phyloP scores from a whole-genome alignment of 2,329 filamentous ascomycete species.

The Colletotrichum phormii region DNA sequence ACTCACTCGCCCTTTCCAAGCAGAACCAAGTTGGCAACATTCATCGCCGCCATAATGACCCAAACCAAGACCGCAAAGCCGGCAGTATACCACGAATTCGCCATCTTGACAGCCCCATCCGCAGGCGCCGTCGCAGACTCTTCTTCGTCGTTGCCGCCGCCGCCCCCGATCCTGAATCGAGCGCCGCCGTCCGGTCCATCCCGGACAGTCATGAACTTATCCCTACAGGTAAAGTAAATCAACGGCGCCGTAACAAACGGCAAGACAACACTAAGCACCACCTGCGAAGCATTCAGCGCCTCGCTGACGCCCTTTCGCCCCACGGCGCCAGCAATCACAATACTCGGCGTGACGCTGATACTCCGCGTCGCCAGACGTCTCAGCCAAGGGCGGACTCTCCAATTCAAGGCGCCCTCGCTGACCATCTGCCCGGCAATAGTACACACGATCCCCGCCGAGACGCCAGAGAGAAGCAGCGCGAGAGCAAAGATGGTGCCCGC shows the following conservation, averaged over 20 bases:
- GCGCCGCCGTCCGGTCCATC: conserved; percentile 46
- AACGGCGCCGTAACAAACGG: conserved; percentile 87
- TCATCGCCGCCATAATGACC: conserved; percentile 81
- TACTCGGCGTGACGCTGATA: conserved; percentile 84
- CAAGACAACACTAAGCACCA: conserved; percentile 81
- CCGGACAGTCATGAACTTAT: conserved; percentile 82
- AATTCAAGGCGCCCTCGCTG: conserved; percentile 82
- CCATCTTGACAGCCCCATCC: conserved; percentile 66
- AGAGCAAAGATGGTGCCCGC: conserved; percentile 89
- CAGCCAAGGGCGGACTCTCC: conserved; percentile 81
- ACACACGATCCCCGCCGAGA: conserved; percentile 87
- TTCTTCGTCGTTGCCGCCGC: conserved; percentile 41
- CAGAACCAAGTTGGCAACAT: conserved; percentile 80
- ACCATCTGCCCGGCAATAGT: conserved; percentile 94
- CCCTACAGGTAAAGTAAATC: conserved; percentile 85
- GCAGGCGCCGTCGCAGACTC: conserved; percentile 22
- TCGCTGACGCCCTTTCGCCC: conserved; percentile 76
- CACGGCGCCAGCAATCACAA: conserved; percentile 85
- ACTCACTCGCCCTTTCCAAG: conserved; percentile 51
- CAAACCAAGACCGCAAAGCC: conserved; percentile 71
- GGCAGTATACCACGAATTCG: conserved; percentile 75
- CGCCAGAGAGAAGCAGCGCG: conserved; percentile 82
- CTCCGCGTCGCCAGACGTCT: conserved; percentile 81
- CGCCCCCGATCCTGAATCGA: conserved; percentile 41
- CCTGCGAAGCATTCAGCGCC: conserved; percentile 81